phyloP scores from a whole-genome alignment of 805 yeast species.

The Saccharomycopsis javanensis region DNA sequence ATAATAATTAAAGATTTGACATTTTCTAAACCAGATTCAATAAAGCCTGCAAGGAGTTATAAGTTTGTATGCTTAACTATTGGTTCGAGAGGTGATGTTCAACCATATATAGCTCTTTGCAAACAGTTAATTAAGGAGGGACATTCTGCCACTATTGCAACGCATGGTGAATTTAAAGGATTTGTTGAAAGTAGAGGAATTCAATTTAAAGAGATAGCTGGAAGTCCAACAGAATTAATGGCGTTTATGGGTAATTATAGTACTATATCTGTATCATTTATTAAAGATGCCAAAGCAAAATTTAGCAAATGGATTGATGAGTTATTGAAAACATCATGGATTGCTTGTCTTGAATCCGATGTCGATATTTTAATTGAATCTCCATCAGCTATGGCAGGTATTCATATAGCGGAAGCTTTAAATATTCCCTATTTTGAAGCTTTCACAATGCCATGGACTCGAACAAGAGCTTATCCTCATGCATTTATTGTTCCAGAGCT shows the following conservation, averaged over 20 bases:
- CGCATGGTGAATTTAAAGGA: constrained; percentile 70
- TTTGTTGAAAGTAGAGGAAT: constrained; percentile 67
- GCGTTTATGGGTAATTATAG: constrained; percentile 88
- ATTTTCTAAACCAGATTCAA: constrained; percentile 26
- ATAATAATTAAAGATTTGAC: constrained; percentile 61
- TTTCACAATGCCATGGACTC: constrained; percentile 97
- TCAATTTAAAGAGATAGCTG: constrained; percentile 68
- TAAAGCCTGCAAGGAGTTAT: constrained; percentile 43
- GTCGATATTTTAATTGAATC: constrained; percentile 64
- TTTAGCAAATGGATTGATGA: constrained; percentile 81
- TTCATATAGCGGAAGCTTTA: constrained; percentile 89
- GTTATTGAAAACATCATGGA: constrained; percentile 66
- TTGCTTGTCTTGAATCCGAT: constrained; percentile 74
- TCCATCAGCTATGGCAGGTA: constrained; percentile 95
- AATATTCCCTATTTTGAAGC: constrained; percentile 88
- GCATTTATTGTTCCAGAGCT: constrained; percentile 94
- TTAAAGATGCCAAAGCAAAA: constrained; percentile 71
- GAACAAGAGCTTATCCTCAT: constrained; percentile 93
- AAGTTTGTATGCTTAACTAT: constrained; percentile 70
- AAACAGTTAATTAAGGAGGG: constrained; percentile 73
- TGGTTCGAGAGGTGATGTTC: constrained; percentile 95
- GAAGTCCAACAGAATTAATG: constrained; percentile 90
- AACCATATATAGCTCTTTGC: constrained; percentile 88
- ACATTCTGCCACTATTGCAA: constrained; percentile 73
- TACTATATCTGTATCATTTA: constrained; percentile 68